phyloP scores from a whole-genome alignment of 1,284 basidiomycete species.

The Uromyces viciae-fabae region DNA sequence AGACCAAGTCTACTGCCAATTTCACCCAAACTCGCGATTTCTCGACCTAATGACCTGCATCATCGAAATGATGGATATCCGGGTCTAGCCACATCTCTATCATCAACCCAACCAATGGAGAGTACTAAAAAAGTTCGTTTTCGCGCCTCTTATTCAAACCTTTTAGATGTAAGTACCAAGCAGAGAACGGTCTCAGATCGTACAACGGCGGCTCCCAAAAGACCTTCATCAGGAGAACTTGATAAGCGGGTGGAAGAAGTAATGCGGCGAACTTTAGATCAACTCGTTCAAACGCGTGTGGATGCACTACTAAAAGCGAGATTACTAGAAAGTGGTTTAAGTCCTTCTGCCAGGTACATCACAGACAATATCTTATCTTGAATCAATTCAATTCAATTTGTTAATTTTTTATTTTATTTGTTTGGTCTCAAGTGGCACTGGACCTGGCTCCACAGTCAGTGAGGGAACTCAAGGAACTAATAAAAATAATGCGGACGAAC shows the following conservation, averaged over 20 bases:
- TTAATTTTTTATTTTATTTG: background rate
- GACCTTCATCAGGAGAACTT: background rate
- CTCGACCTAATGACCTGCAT: background rate
- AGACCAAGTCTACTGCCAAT: background rate
- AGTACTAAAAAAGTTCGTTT: background rate
- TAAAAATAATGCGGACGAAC: background rate
- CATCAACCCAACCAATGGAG: background rate
- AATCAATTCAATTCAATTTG: background rate
- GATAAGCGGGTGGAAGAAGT: slow-evolving; percentile 19
- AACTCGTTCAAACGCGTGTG: slow-evolving; percentile 18
- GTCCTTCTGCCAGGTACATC: background rate
- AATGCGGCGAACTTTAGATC: background rate
- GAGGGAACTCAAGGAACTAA: background rate
- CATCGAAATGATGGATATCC: background rate
- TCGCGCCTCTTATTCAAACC: background rate
- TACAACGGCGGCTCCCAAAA: background rate
- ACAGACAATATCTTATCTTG: background rate
- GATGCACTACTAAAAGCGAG: slow-evolving; percentile 28
- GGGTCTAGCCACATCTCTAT: background rate
- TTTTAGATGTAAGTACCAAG: background rate
- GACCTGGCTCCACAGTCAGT: background rate
- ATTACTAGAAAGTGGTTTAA: background rate
- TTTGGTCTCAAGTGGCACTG: background rate
- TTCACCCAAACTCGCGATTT: background rate
- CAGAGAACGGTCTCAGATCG: background rate